Evolutionary conservation across 192 early-diverging fungal genomes (phyloP).

Genomic region (Chytriomyces sp.): DNA sequence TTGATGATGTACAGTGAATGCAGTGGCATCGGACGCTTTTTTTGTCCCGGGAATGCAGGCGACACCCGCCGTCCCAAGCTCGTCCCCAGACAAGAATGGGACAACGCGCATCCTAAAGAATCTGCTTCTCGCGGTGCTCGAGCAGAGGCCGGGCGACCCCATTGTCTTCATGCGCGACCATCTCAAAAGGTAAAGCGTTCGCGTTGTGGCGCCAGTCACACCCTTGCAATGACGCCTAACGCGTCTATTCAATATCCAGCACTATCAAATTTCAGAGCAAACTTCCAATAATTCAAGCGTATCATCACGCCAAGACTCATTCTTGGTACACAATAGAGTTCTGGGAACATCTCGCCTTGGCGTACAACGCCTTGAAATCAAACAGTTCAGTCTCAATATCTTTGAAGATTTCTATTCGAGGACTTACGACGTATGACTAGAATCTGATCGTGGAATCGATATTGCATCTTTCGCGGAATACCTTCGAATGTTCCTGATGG

Average conservation of each 20-base stretch:
- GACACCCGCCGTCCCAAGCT: background rate
- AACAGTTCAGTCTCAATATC: background rate
- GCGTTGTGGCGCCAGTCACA: background rate
- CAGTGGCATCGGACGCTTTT: constrained; percentile 17
- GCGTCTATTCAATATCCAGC: constrained; percentile 4
- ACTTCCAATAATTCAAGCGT: constrained; percentile 19
- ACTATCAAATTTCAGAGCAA: background rate
- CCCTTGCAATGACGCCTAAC: background rate
- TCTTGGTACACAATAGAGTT: constrained; percentile 18
- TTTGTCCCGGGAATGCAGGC: background rate
- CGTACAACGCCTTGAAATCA: constrained; percentile 14
- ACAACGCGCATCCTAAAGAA: constrained; percentile 16
- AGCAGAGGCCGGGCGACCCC: constrained; percentile 19
- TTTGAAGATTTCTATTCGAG: background rate
- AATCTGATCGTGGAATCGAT: background rate
- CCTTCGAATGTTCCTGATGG: background rate
- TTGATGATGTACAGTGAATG: constrained; percentile 53
- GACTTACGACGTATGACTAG: background rate
- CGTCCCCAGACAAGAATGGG: background rate
- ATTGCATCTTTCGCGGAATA: background rate
- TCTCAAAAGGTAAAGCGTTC: constrained; percentile 15
- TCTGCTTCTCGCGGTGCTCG: constrained; percentile 4
- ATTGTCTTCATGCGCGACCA: constrained; percentile 22
- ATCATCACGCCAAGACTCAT: background rate
- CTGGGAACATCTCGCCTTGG: background rate